phyloP scores from a whole-genome alignment of 106 monocot genomes.

The Xerophyta viscosa region DNA sequence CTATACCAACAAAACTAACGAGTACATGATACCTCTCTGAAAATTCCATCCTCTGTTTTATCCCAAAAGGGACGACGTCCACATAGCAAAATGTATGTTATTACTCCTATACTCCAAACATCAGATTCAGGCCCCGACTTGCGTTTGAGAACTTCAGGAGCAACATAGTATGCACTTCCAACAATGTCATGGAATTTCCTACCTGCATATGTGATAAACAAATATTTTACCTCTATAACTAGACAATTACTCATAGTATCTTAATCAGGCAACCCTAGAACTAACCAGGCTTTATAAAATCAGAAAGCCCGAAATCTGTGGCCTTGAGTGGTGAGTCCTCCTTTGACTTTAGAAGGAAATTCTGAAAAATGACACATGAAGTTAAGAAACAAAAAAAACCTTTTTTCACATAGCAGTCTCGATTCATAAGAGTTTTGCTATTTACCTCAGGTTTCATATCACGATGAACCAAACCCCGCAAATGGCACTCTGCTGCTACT shows the following conservation, averaged over 20 bases:
- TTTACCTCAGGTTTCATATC: conserved; percentile 97
- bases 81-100: conserved; percentile 93
- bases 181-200: conserved; percentile 85
- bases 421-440: not conserved
- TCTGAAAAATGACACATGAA: conserved; percentile 34
- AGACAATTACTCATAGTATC: not conserved
- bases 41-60: conserved; percentile 90
- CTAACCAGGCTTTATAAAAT: conserved; percentile 82
- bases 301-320: conserved; percentile 95
- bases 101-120: conserved; percentile 99
- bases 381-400: not conserved
- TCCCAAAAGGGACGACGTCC: conserved; percentile 96
- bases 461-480: conserved; percentile 91
- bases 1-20: not conserved
- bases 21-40: conserved; percentile 52
- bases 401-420: not conserved
- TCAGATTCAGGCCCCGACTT: conserved; percentile 93
- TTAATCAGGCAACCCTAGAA: not conserved
- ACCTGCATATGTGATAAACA: conserved; percentile 28
- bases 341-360: conserved; percentile 92
- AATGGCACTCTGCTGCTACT: conserved; percentile 91
- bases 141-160: conserved; percentile 85
- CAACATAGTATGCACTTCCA: conserved; percentile 96
- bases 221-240: not conserved
- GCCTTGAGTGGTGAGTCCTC: conserved; percentile 83